Conservation (phyloP, 225 moss, liverwort and hornwort species). For the Ulota crispa region DNA sequence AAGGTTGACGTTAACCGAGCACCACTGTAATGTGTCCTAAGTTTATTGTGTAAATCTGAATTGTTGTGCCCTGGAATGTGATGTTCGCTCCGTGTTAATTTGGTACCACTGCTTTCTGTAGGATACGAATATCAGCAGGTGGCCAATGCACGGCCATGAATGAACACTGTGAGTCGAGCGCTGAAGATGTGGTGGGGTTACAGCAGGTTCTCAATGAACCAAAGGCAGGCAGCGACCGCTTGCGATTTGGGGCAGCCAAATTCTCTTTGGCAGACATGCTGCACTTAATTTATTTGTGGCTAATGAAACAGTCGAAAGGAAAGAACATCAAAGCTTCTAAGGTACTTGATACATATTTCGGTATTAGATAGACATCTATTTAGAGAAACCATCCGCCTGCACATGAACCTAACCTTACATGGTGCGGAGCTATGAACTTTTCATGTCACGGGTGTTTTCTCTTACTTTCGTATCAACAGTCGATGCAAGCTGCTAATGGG, state of each 20-base stretch:
- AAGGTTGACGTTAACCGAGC: no score
- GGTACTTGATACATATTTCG: conserved; percentile 20
- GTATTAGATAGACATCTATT: background rate
- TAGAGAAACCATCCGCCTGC: background rate
- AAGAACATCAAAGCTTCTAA: conserved; percentile 57
- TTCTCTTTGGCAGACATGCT: conserved; percentile 38
- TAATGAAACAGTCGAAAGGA: conserved; percentile 51
- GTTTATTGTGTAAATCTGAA: background rate
- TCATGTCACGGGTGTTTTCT: background rate
- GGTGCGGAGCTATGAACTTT: background rate
- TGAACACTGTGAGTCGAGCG: conserved; percentile 31
- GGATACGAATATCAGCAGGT: conserved; percentile 53
- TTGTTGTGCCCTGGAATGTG: background rate
- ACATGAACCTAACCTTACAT: background rate
- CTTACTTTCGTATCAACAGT: background rate
- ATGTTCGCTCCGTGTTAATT: background rate
- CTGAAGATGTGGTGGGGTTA: conserved; percentile 6
- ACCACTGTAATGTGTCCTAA: background rate
- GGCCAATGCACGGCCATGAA: conserved; percentile 49
- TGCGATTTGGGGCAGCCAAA: conserved; percentile 24
- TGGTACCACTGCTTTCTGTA: conserved; percentile 13
- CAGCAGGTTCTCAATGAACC: conserved; percentile 15
- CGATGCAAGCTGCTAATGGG: background rate
- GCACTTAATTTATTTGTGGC: conserved; percentile 38
- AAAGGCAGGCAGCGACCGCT: conserved; percentile 25